phyloP scores from a whole-genome alignment of 108 stramenopile species.

The Pseudonitzschia pungens region DNA sequence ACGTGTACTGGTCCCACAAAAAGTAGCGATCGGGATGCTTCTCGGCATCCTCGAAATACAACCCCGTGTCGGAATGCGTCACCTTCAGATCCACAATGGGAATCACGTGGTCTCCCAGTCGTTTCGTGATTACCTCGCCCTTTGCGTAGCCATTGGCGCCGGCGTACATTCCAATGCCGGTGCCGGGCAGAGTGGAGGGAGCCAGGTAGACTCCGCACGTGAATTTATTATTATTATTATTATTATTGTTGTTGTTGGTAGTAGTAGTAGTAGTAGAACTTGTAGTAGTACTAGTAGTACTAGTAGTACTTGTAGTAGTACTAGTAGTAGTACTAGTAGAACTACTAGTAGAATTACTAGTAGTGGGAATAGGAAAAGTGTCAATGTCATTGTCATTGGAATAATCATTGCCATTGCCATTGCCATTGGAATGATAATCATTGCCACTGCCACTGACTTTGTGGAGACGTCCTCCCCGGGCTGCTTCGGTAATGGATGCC shows the following conservation, averaged over 20 bases:
- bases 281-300: too few species aligned
- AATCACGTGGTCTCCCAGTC: conserved; percentile 38
- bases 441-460: too few species aligned
- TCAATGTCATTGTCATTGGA: too few species aligned
- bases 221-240: background rate
- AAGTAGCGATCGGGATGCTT: conserved; percentile 13
- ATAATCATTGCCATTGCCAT: too few species aligned
- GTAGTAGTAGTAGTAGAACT: too few species aligned
- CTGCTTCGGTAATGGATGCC: too few species aligned
- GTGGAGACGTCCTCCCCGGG: too few species aligned
- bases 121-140: conserved; percentile 27
- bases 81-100: conserved; percentile 38
- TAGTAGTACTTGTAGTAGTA: too few species aligned
- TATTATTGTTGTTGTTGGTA: background rate
- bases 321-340: too few species aligned
- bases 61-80: conserved; percentile 4
- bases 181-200: conserved; percentile 56
- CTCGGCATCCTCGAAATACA: background rate
- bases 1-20: conserved; percentile 52
- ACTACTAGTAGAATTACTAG: too few species aligned
- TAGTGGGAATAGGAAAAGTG: too few species aligned
- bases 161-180: conserved; percentile 75
- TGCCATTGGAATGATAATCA: too few species aligned
- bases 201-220: conserved; percentile 64
- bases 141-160: conserved; percentile 37